Conservation (phyloP, 495 filamentous ascomycete species). For the Podospora comata region DNA sequence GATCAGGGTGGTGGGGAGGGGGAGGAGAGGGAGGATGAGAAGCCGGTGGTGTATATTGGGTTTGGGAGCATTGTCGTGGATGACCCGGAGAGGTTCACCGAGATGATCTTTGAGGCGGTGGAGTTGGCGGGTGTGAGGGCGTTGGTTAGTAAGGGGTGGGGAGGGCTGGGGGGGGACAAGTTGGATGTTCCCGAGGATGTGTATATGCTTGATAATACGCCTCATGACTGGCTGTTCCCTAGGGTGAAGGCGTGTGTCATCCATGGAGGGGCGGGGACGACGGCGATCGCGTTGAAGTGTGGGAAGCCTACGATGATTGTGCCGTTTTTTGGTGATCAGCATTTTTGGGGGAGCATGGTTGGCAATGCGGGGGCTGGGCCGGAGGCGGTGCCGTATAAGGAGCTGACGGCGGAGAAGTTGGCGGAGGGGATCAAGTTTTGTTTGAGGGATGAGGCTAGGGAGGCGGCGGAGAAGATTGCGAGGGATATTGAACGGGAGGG, state of each 20-base stretch:
- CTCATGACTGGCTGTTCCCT: slow-evolving; percentile 68
- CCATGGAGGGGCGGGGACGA: slow-evolving; percentile 66
- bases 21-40: slow-evolving; percentile 37
- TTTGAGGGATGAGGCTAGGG: slow-evolving; percentile 54
- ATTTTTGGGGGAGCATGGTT: slow-evolving; percentile 80
- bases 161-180: slow-evolving; percentile 55
- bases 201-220: slow-evolving; percentile 62
- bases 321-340: slow-evolving; percentile 71
- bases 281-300: slow-evolving; percentile 61
- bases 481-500: slow-evolving; percentile 63
- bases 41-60: slow-evolving; percentile 60
- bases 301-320: slow-evolving; percentile 65
- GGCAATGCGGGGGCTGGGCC: slow-evolving; percentile 63
- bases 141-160: slow-evolving; percentile 65
- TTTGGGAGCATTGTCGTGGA: slow-evolving; percentile 70
- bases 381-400: slow-evolving; percentile 68
- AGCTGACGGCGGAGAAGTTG: slow-evolving; percentile 56
- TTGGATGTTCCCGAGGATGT: slow-evolving; percentile 54
- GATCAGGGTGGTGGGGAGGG: background rate
- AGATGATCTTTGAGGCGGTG: slow-evolving; percentile 61
- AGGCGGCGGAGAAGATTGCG: slow-evolving; percentile 58
- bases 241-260: slow-evolving; percentile 58
- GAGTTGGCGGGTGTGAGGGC: slow-evolving; percentile 57
- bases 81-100: slow-evolving; percentile 58
- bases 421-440: slow-evolving; percentile 68